phyloP scores from a whole-genome alignment of 2,329 filamentous ascomycete species.

The Penicillium hordei region DNA sequence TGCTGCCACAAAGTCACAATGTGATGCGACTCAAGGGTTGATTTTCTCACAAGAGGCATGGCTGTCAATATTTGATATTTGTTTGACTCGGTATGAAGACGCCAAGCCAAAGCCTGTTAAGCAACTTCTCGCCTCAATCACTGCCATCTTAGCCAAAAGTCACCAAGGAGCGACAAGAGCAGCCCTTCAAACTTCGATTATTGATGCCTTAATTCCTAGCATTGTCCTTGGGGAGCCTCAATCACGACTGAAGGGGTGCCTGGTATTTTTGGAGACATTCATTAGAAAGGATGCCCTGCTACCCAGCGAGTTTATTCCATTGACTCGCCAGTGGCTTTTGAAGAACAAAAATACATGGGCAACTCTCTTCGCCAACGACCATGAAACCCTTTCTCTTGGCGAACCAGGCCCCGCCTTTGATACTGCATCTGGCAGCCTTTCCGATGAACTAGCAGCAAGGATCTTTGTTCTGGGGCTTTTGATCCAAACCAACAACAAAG shows the following conservation, averaged over 20 bases:
- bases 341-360: constrained; percentile 34
- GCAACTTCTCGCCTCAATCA: constrained; percentile 45
- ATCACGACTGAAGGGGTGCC: constrained; percentile 39
- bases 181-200: constrained; percentile 26
- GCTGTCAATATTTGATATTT: constrained; percentile 43
- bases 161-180: constrained; percentile 21
- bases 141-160: constrained; percentile 34
- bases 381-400: constrained; percentile 31
- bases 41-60: constrained; percentile 38
- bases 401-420: constrained; percentile 18
- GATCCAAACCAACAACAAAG: constrained; percentile 32
- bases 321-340: constrained; percentile 37
- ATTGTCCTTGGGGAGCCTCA: constrained; percentile 42
- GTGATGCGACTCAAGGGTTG: constrained; percentile 34
- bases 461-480: constrained; percentile 36
- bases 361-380: constrained; percentile 34
- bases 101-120: constrained; percentile 47
- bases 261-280: constrained; percentile 39
- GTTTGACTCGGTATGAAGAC: constrained; percentile 43
- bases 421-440: constrained; percentile 4
- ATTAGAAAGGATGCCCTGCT: constrained; percentile 40
- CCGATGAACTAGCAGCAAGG: constrained; percentile 28
- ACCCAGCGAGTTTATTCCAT: constrained; percentile 31
- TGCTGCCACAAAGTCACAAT: constrained; percentile 34
- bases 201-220: constrained; percentile 34